Evolutionary conservation across 73 alveolate species (phyloP), one percentile per base, ranked within the genome.

Genomic region (Durusdinium trenchii): DNA sequence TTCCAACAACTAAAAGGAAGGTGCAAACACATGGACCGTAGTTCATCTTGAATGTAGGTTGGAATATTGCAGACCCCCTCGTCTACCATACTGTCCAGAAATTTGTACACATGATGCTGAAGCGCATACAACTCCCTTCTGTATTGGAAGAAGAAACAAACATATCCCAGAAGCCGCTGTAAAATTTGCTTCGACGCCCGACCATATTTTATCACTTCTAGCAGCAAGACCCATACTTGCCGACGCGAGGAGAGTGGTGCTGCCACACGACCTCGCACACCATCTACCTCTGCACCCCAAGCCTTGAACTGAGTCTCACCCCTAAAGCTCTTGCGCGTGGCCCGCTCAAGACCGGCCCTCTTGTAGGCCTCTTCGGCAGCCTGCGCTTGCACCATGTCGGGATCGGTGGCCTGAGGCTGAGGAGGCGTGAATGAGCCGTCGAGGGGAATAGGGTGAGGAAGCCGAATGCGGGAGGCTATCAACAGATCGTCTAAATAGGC

Each of bases 271-370:
- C 86, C 86, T 36, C 32, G 50, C 3, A 75, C 36, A 12, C 86
- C 86, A 14, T 75, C 86, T 6, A 75, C n/a, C 86, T 75, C 86
- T 32, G 86, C 86, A 18, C 86, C 86, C 86, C 86, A 75, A 40
- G 94, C 94, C 1, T 50, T 48, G 48, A 83, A 83, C 1, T 26
- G 69, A 9, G 50, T 16, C 12, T 47, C 51, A n/a, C 28, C 30
- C 0, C 94, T 30, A n/a, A 83, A 83, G 0, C 48, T 73, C n/a
- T 86, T 86, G 62, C 40, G 95, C 62, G 20, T 81, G 3, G 95
- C 95, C 42, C 95, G 52, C 67, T 86, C 45, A 40, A 57, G 57
- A 2, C 95, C 95, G 23, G 43, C 95, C 0, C 23, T 30, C 6
- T 10, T 10, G 45, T 86, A 86, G 6, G 81, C 81, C 23, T 23